Base-by-base conservation (phyloP, 2,329 filamentous ascomycete species). In the Periconia sp. region DNA sequence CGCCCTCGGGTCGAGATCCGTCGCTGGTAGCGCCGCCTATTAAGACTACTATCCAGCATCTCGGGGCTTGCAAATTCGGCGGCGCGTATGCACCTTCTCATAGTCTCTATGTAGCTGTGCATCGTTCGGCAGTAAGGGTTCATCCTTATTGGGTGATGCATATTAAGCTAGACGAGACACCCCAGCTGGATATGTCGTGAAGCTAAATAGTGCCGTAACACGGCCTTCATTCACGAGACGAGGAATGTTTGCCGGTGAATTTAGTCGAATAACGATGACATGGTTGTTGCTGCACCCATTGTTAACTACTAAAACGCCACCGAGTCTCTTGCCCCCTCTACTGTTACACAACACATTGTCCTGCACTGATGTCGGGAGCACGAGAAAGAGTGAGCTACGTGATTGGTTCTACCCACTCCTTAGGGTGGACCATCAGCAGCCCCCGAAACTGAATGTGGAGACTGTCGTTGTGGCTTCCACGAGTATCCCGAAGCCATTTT, bases 121-220 rank as follows among this genome's bases (percentile, higher is more conserved):
- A 21, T 39, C 15, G 29, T 31, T 43, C 34, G 31, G 43, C 50
- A 46, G 39, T 24, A 47, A 45, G 32, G 36, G 32, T 10, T 15
- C 9, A 5, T 3, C 16, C 7, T 47, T 33, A 57, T 55, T 57
- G 46, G 52, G 28, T 29, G 16, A 11, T 24, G 21, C 18, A 36
- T 16, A 40, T 49, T 40, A 43, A 46, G 41, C 40, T 48, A 52
- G 43, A 42, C 36, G 43, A 54, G 13, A 23, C n/a, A 52, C 46
- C 45, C 52, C 22, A 53, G 46, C 29, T 30, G 5, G 10, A 13
- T 28, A 37, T 33, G 46, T 19, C 33, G 45, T 48, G 40, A 28
- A 40, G 32, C 40, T n/a, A 13, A 34, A 42, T 11, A 28, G 2
- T 29, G 31, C 39, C 21, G 43, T 52, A 33, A 35, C 38, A 36